Evolutionary conservation across 495 filamentous ascomycete species (phyloP), one percentile per base, ranked within the genome.

Genomic region (Neurospora sp.): DNA sequence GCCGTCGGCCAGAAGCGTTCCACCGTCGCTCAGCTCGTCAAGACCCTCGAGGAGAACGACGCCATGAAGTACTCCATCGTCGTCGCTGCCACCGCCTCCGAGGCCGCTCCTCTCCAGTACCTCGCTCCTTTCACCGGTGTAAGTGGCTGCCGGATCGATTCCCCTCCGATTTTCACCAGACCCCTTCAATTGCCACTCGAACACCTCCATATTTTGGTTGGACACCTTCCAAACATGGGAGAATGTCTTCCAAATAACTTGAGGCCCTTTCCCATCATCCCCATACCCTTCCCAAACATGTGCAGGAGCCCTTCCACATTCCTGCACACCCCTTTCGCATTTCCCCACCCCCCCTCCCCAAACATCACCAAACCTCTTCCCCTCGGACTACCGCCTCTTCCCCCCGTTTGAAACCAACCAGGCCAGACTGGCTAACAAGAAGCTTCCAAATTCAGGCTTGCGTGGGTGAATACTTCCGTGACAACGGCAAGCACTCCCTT

Each of bases 1-100:
- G 96, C 96, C 81, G 90, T 99, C 80, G 96, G 96, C 79, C 96
- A 99, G 89, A 99, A 99, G 90, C 94, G 96, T 86, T 99, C 96
- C 75, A 99, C 96, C 74, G 95, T 99, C 78, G 96, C 96, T 79
- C 96, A 99, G 89, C 89, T 99, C 80, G 96, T 99, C 86, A 93
- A 98, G 90, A 98, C 96, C 75, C 92, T 99, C 74, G 96, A 98
- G 89, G 95, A 99, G 91, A 97, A 99, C 83, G 94, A 98, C 77
- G 92, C 96, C 81, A 96, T 99, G 94, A 97, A 98, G 88, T 99
- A 99, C 91, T 91, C 89, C 75, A 90, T 97, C 75, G 83, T 99
- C 77, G 93, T 98, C 77, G 96, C 96, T 80, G 96, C 96, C 78
- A 99, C 96, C 76, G 96, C 96, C 79, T 99, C 96, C 68, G 96